Base-by-base conservation (phyloP, 805 yeast species). In the Jamesozyma rosinii region DNA sequence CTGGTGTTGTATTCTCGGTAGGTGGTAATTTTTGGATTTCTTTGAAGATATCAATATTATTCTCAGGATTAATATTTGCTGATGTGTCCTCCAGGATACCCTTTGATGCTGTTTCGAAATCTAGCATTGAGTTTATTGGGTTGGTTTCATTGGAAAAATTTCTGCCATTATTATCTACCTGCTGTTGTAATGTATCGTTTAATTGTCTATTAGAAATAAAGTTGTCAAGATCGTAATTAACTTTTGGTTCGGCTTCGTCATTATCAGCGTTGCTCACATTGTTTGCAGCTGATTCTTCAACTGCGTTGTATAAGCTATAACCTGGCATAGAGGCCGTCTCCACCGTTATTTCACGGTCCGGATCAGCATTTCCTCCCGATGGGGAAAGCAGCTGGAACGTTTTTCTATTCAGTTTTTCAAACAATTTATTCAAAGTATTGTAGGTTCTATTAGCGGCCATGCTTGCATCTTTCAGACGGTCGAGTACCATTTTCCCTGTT, bases 401-500 rank as follows among this genome's bases (percentile, higher is more conserved):
- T 57, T 77, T 74, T 53, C 82, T 71, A 56, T 85, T 85, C 57
- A 84, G 67, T 57, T 81, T 85, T 54, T 83, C 90, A 57, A 84
- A 84, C 42, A 87, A 64, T n/a, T 81, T 77, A 58, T 84, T 84
- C 58, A 87, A 71, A 44, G 88, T 77, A 52, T 79, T 79, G 64
- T 83, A 86, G 15, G 92, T 87, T 49, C 95, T 69, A 42, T 76
- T 70, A 0, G 95, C 90, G 3, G 95, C 83, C 63, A 76, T 76
- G 40, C 88, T 78, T 49, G 79, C 76, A 55, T 79, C 83, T 55
- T 83, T 85, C 55, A 88, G 68, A 30, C 73, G 66, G 44, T 82
- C 79, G 49, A 88, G 68, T 0, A 85, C 84, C 48, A 76, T 75
- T 59, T 81, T 80, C 15, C 96, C 97, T 42, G 76, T 69, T 55